Base-by-base conservation (phyloP, 1,139 yeast genomes). In the Saccharomycopsis hybrid region DNA sequence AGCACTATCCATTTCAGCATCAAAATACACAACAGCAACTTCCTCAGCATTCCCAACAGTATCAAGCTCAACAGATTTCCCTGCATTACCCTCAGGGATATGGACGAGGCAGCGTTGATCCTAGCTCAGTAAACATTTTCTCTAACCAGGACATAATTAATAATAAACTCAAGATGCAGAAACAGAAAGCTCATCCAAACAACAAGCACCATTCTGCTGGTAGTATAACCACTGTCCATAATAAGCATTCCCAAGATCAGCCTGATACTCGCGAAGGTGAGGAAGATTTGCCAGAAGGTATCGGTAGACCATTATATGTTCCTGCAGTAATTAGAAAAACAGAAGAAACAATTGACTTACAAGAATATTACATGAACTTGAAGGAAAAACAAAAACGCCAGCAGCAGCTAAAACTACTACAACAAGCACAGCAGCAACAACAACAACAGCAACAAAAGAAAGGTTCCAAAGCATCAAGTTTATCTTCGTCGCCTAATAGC, bases 271-370 rank as follows among this genome's bases (percentile, higher is more conserved):
- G 41, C 18, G 40, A 32, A 30, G 40, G 27, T 18, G 39, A 43
- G 24, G 54, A 32, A 9, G 54, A 52, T 13, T 43, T 50, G 9
- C 53, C 50, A 2, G 55, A 52, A 41, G 55, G 55, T 5, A 42
- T 52, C 18, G 30, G 48, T 24, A 36, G 55, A 24, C 55, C 55
- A n/a, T 40, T 47, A 13, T 52, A 52, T 40, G 53, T 52, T 4
- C 55, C 55, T 8, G 55, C 55, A 9, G 55, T 52, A 1, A 52
- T 52, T 25, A 44, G 55, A 11, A 46, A 44, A 39, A 52, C 55
- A 18, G 51, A 52, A 43, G 55, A 52, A 31, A 42, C 32, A 11
- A 52, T 52, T n/a, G 45, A 44, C 33, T 39, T 44, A 11, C 29
- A 44, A 30, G 53, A 50, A 13, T 52, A 47, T 43, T 50, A 52